Evolutionary conservation across 2,329 filamentous ascomycete genomes (phyloP).

Genomic region (Neonectria coccinea): DNA sequence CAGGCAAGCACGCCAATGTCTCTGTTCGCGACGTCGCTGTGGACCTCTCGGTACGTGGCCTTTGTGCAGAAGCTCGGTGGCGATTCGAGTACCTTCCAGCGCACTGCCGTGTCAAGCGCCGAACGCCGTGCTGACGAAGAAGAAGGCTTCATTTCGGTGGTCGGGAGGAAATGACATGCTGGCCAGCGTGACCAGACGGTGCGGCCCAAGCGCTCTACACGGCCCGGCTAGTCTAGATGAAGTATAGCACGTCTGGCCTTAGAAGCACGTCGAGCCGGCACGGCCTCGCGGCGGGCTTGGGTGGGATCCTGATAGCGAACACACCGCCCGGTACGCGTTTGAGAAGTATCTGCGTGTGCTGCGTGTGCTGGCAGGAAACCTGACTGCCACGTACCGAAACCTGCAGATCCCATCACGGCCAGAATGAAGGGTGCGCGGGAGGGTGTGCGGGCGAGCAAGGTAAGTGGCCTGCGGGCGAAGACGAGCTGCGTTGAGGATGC

Average conservation of each 20-base stretch:
- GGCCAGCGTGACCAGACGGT: conserved; percentile 45
- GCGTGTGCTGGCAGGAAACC: conserved; percentile 27
- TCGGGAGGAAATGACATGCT: conserved; percentile 44
- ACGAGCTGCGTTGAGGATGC: conserved; percentile 25
- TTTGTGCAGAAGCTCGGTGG: conserved; percentile 35
- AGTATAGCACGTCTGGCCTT: conserved; percentile 20
- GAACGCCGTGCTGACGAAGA: conserved; percentile 22
- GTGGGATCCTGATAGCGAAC: conserved; percentile 38
- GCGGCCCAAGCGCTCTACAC: conserved; percentile 21
- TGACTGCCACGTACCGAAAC: conserved; percentile 30
- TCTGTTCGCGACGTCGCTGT: conserved; percentile 32
- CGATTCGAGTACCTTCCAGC: conserved; percentile 42
- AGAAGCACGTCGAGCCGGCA: conserved; percentile 12
- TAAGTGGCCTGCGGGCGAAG: conserved; percentile 37
- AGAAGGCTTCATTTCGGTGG: conserved; percentile 31
- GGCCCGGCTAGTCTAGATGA: conserved; percentile 14
- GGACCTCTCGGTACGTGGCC: conserved; percentile 37
- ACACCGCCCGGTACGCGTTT: conserved; percentile 39
- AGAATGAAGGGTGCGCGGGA: conserved; percentile 25
- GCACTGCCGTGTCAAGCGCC: conserved; percentile 2
- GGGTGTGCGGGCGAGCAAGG: conserved; percentile 40
- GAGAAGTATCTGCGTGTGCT: conserved; percentile 33
- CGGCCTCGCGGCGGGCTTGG: conserved; percentile 32
- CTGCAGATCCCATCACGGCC: conserved; percentile 43
- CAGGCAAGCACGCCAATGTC: conserved; percentile 18